Evolutionary conservation across 1,139 yeast genomes (phyloP), one percentile per base, ranked within the genome.

Genomic region (Chernovozyma sophiae-reginae): DNA sequence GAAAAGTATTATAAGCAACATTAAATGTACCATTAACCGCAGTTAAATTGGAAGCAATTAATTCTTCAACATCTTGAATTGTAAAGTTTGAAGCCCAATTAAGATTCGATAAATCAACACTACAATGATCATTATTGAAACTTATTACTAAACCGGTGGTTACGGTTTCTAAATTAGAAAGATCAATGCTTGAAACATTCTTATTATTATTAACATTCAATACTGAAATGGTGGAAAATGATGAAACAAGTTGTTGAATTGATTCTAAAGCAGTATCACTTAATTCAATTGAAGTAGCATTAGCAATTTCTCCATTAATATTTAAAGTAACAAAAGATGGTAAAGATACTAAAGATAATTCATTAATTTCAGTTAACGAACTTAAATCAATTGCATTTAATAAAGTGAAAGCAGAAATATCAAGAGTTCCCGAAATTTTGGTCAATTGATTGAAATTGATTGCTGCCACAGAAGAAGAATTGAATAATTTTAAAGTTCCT

Each of bases 201-300:
- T 69, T 69, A 60, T 70, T 70, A 53, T 69, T 69, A 57, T 69
- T 68, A 45, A 70, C 54, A 51, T 68, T 56, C 55, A 70, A 63
- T 40, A 56, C 52, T 31, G 58, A 63, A 40, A 68, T 57, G 35
- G 61, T 48, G 41, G 52, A 49, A 50, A 64, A 55, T 43, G 51
- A 53, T 46, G 62, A 50, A 13, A 31, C 20, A 43, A 70, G 62
- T 31, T 68, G 68, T 43, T 58, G 57, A 46, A 69, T 56, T 34
- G 63, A 49, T 43, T 60, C 52, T 42, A 70, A 59, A 20, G 74
- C 74, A 35, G 76, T 70, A 51, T 70, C 74, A 36, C 72, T 64
- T 39, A 70, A 51, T 36, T 60, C 59, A 41, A 70, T 56, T 40
- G 52, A 49, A 35, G 54, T 49, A 33, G 67, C 71, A 37, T 53